Conservation (phyloP, 805 yeast genomes). For the Cyberlindnera subsufficiens region DNA sequence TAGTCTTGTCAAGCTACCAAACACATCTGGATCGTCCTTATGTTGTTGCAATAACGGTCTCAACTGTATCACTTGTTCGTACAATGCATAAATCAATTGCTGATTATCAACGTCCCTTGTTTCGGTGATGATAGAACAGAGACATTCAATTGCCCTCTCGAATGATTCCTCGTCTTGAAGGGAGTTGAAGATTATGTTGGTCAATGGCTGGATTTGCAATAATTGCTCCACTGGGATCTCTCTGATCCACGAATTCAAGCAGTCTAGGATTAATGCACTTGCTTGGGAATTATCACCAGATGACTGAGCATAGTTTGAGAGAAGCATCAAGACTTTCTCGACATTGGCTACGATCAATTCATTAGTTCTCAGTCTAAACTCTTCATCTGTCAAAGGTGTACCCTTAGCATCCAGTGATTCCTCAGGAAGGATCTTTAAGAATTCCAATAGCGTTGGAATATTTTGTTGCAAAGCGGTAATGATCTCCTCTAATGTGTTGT, state of each 20-base stretch:
- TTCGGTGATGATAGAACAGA: constrained; percentile 75
- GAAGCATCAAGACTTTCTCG: constrained; percentile 56
- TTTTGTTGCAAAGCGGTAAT: constrained; percentile 39
- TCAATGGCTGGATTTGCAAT: constrained; percentile 57
- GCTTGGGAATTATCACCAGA: constrained; percentile 23
- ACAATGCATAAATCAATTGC: constrained; percentile 59
- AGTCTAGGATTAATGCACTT: constrained; percentile 51
- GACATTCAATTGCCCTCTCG: constrained; percentile 81
- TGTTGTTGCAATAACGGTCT: constrained; percentile 43
- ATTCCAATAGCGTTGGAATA: constrained; percentile 57
- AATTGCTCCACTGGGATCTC: constrained; percentile 75
- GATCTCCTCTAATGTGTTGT: constrained; percentile 62
- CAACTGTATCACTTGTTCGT: constrained; percentile 59
- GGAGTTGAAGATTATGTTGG: constrained; percentile 62
- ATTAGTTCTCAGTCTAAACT: constrained; percentile 58
- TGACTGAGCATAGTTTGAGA: constrained; percentile 45
- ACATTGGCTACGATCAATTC: constrained; percentile 63
- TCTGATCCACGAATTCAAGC: constrained; percentile 85
- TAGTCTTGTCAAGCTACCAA: constrained; percentile 66
- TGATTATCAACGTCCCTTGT: constrained; percentile 69
- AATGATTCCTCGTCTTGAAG: constrained; percentile 56
- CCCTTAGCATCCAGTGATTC: constrained; percentile 75
- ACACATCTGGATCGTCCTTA: constrained; percentile 41
- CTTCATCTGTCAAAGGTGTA: constrained; percentile 77
- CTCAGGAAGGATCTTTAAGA: constrained; percentile 85